Conservation (phyloP, 768 basidiomycete species). For the Agrocybe pediades region DNA sequence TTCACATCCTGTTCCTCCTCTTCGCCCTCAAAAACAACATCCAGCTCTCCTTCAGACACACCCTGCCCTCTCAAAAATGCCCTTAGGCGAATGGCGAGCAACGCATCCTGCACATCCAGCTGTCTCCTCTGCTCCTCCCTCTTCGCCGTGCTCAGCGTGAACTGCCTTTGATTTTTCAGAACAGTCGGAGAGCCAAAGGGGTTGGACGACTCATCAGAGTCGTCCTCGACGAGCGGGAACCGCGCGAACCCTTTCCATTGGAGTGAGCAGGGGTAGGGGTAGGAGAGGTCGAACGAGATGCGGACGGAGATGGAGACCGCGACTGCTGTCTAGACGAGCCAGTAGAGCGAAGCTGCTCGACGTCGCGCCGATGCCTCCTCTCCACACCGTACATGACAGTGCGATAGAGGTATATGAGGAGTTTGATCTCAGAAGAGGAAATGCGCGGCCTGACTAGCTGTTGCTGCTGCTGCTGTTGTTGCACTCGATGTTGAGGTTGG, state of each 20-base stretch:
- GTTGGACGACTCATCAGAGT: constrained; percentile 8
- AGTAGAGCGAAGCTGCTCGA: neutral
- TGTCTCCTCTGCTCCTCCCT: constrained; percentile 11
- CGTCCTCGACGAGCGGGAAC: constrained; percentile 24
- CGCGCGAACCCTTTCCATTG: neutral
- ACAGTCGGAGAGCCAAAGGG: too few relatives aligned
- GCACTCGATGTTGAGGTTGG: neutral
- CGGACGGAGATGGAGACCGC: too few relatives aligned
- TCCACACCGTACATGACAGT: constrained; percentile 24
- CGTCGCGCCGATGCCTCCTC: constrained; percentile 11
- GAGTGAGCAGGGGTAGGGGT: too few relatives aligned
- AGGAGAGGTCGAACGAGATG: constrained; percentile 11
- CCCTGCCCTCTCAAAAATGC: constrained; percentile 22
- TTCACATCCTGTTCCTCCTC: constrained; percentile 10
- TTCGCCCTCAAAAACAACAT: constrained; percentile 9
- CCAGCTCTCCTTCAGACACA: constrained; percentile 19
- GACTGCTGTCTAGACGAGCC: neutral
- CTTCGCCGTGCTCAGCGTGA: neutral
- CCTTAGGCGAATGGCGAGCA: constrained; percentile 22
- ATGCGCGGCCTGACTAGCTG: constrained; percentile 6
- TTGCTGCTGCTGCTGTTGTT: neutral
- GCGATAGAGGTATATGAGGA: constrained; percentile 21
- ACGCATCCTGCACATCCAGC: constrained; percentile 25
- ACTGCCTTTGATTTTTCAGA: neutral
- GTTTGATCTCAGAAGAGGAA: constrained; percentile 18